Percentiles rank a stretch among this genome's conserved stretches.
These are phyloP conservation scores for Lachancea quebecensis DNA, from an alignment of 805 yeast genomes.

Conservation along the genomic window DNA sequence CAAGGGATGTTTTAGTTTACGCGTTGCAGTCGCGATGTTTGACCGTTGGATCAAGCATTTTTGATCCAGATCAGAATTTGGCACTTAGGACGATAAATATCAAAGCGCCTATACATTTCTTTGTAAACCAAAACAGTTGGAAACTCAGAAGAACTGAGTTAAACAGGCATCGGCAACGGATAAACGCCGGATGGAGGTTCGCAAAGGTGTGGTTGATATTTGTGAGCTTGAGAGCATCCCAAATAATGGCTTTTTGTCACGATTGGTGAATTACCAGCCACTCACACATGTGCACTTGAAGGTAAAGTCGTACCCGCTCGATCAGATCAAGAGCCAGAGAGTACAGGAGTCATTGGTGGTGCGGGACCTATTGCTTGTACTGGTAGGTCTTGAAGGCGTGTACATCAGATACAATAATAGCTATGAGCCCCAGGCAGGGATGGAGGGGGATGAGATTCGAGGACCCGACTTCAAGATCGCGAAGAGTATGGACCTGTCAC, in stretches of 20 bases:
- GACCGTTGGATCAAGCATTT: no score
- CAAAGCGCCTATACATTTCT: no score
- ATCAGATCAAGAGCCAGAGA: constrained; percentile 39
- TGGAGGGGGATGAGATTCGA: constrained; percentile 11
- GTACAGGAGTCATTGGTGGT: constrained; percentile 70
- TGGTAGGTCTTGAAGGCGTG: constrained; percentile 71
- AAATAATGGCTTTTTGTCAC: constrained; percentile 1
- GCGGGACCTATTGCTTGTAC: constrained; percentile 59
- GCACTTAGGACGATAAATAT: no score
- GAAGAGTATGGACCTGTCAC: constrained; percentile 62
- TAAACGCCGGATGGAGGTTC: constrained; percentile 2
- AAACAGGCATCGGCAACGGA: no score
- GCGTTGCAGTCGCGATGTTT: no score
- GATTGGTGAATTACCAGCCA: constrained; percentile 7
- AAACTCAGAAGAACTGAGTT: no score
- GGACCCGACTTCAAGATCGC: constrained; percentile 68
- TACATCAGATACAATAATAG: constrained; percentile 63
- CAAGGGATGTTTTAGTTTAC: no score
- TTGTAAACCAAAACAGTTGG: no score
- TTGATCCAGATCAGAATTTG: no score
- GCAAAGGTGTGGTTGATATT: constrained; percentile 1
- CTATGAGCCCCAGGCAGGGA: constrained; percentile 39
- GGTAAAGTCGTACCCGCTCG: constrained; percentile 40
- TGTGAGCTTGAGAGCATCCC: neutral
- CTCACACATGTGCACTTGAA: constrained; percentile 19